A percentile compares a stretch with the other conserved stretches of the same genome.
Evolutionary conservation across 768 basidiomycete genomes (phyloP).

Genomic region (Suillus discolor): DNA sequence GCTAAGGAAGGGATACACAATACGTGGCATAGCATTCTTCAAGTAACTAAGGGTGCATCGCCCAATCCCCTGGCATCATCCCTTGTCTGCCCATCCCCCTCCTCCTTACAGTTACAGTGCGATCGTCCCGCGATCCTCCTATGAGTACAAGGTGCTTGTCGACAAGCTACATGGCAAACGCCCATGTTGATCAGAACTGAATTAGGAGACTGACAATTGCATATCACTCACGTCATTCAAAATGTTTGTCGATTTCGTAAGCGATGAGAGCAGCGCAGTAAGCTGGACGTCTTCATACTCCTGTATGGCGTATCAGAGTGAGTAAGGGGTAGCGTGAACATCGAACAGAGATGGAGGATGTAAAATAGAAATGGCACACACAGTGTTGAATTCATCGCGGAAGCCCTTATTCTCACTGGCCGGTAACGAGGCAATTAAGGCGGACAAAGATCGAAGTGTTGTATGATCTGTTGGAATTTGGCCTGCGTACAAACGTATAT

Average conservation of each 20-base stretch:
- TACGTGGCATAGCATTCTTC: background rate
- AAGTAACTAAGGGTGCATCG: conserved; percentile 42
- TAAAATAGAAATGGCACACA: conserved; percentile 35
- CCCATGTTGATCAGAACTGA: conserved; percentile 16
- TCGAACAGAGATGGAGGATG: no score
- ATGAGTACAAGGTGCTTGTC: conserved; percentile 74
- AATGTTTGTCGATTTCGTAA: conserved; percentile 87
- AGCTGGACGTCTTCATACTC: conserved; percentile 97
- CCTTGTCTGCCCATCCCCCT: conserved; percentile 48
- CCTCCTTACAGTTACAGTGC: conserved; percentile 47
- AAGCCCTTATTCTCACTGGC: conserved; percentile 84
- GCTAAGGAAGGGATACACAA: background rate
- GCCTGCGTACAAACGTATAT: conserved; percentile 43
- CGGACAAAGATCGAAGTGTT: conserved; percentile 80
- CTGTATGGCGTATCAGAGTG: conserved; percentile 39
- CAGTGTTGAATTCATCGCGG: conserved; percentile 87
- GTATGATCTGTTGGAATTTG: conserved; percentile 76
- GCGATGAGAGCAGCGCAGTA: conserved; percentile 81
- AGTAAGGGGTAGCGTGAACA: conserved; percentile 4
- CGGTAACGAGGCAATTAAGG: conserved; percentile 86
- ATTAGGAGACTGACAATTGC: conserved; percentile 7
- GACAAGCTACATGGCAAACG: conserved; percentile 52
- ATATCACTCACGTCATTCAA: conserved; percentile 80
- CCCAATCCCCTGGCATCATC: conserved; percentile 55
- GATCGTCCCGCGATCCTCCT: conserved; percentile 56